Evolutionary conservation across 176 grass and related monocot genomes (phyloP), one percentile per base, ranked within the genome.

Genomic region (Triticum turgidum): DNA sequence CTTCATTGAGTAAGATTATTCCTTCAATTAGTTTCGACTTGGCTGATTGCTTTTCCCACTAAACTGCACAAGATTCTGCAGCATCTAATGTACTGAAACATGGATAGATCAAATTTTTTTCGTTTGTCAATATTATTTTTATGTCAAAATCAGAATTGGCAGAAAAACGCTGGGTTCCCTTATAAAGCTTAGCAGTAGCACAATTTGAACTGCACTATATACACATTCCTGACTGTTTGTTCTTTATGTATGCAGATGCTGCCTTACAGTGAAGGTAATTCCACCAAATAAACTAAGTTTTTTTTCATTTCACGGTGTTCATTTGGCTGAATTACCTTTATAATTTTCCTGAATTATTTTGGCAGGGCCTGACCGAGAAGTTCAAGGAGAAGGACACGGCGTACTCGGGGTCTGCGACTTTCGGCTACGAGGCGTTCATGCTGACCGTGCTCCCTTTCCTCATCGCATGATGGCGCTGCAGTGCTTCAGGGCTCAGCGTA

Each of bases 191-290:
- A 29, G n/a, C 42, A 5, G 51, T 54, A 54, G 51, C 54, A 20
- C 25, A 30, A 52, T 52, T 74, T 58, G 44, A 13, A 18, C 15
- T 71, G 9, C 61, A 33, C 21, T 61, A 34, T 47, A 3, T 27
- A 27, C 27, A 13, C 17, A 27, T 52, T 63, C 3, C 65, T 89
- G 72, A 88, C 39, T 12, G 9, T 86, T 63, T 89, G 76, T 14
- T 15, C 10, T 69, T 73, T 59, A 34, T 25, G 6, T 62, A 34
- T 83, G 70, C 90, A 98, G 96, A 90, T 98, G 96, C 45, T 98
- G 96, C 84, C 93, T 98, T 45, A 96, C 96, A 80, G 96, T 98
- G 18, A 98, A 98, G 96, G 96, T 98, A 88, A 88, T 84, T 21
- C 6, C 24, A 22, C 73, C 35, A 69, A 20, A 20, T 41, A 63